Base-by-base conservation (phyloP, 2,329 filamentous ascomycete genomes). In the Celoporthe dispersa region DNA sequence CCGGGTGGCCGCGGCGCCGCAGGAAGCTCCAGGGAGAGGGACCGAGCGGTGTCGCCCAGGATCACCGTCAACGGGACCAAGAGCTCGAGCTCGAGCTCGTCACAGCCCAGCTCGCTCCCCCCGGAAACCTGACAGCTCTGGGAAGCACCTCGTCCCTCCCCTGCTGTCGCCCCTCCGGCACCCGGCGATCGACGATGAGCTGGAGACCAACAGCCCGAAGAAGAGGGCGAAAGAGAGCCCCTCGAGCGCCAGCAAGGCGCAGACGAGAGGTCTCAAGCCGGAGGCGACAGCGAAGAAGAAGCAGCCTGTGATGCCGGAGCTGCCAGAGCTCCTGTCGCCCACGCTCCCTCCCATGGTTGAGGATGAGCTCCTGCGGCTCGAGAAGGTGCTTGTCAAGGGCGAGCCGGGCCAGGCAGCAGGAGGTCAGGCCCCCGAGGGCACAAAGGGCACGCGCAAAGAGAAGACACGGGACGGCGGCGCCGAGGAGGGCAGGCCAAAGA, bases 251-350 rank as follows among this genome's bases (percentile, higher is more conserved):
- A n/a, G 77, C 73, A 79, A 72, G 69, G 59, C 70, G 31, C 67
- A 72, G 53, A 60, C 74, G 75, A 73, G 76, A 69, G 41, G 73
- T 2, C 63, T 70, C 22, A 82, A 79, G 71, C 64, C 74, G 74
- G 73, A 72, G 70, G 14, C 77, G 77, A 44, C 70, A 12, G 72
- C 76, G 0, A 74, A 74, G 2, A 85, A 81, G 74, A 85, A 80
- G 71, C 77, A 80, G 71, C 77, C 80, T 28, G 82, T 76, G 64
- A 76, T 79, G 1, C 76, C 80, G 0, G 79, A 79, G 62, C 76
- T 88, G 35, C 87, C 86, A 0, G 79, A 83, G 0, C 78, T 89
- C 8, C 79, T 89, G 14, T 89, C 87, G 0, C 87, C 87, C 0
- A 89, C 86, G 0, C 76, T 89, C 8, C 87, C 87, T 1, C 79